Conservation (phyloP, 495 filamentous ascomycete genomes). For the Chaetomium fimeti region DNA sequence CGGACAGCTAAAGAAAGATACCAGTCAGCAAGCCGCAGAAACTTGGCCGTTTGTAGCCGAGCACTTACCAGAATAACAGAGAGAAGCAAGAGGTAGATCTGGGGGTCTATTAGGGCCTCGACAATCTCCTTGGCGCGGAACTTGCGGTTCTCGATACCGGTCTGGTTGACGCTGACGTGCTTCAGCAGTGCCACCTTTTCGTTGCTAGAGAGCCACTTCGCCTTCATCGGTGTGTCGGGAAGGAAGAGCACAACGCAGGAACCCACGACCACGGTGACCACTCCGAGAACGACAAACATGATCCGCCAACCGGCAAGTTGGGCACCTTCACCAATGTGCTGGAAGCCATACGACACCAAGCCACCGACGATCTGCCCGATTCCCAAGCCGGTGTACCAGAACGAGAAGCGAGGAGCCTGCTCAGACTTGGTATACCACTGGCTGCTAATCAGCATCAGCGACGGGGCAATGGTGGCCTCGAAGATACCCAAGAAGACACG, state of each 20-base stretch:
- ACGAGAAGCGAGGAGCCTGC: slow-evolving; percentile 58
- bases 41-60: neutral
- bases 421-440: slow-evolving; percentile 65
- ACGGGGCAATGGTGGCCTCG: slow-evolving; percentile 62
- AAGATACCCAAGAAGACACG: slow-evolving; percentile 61
- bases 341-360: slow-evolving; percentile 59
- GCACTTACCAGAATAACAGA: slow-evolving; percentile 33
- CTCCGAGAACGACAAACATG: slow-evolving; percentile 61
- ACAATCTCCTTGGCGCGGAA: slow-evolving; percentile 47
- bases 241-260: slow-evolving; percentile 47
- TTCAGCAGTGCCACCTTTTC: slow-evolving; percentile 50
- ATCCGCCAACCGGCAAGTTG: slow-evolving; percentile 57
- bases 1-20: slow-evolving; percentile 37
- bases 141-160: slow-evolving; percentile 54
- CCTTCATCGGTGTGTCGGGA: slow-evolving; percentile 55
- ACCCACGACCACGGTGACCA: slow-evolving; percentile 53
- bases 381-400: slow-evolving; percentile 65
- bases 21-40: neutral
- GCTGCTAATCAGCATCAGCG: slow-evolving; percentile 53
- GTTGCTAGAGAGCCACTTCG: slow-evolving; percentile 48
- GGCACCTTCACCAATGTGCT: slow-evolving; percentile 48
- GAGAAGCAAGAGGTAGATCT: slow-evolving; percentile 39
- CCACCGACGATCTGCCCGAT: slow-evolving; percentile 63
- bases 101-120: slow-evolving; percentile 39
- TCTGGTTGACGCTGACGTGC: slow-evolving; percentile 43